A percentile compares a stretch with the other conserved stretches of the same genome.
Conservation (phyloP, 1,284 basidiomycete genomes). For the Tilletia setariae region DNA sequence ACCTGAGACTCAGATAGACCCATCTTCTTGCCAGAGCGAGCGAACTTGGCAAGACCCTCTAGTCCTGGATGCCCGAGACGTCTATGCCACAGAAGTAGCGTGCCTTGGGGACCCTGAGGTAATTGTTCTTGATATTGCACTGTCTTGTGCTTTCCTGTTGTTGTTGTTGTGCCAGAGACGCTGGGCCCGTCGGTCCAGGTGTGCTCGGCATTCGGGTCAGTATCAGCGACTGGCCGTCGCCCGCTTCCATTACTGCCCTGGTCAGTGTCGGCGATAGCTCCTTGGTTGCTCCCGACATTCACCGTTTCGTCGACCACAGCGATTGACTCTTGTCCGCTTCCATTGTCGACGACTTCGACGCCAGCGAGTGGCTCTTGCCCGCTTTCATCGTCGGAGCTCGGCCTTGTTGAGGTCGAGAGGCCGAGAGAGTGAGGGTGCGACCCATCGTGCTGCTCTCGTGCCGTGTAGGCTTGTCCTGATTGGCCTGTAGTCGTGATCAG, state of each 20-base stretch:
- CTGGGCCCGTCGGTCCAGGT: background rate
- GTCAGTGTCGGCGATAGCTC: background rate
- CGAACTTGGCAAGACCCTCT: background rate
- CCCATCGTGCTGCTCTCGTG: background rate
- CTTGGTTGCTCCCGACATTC: background rate
- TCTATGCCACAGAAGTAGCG: background rate
- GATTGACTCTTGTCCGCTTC: background rate
- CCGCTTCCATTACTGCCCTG: background rate
- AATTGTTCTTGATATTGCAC: background rate
- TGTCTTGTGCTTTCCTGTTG: background rate
- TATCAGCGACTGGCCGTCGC: background rate
- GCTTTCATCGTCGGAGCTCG: background rate
- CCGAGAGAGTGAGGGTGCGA: constrained; percentile 1
- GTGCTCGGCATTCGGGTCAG: background rate
- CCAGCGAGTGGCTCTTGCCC: background rate
- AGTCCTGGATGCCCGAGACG: background rate
- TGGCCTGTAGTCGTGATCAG: no score
- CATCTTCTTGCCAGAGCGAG: background rate
- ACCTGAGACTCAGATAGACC: background rate
- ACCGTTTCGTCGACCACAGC: background rate
- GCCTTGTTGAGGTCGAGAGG: background rate
- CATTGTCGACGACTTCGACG: background rate
- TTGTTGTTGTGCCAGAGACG: background rate
- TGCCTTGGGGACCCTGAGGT: background rate
- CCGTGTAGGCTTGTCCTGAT: no score